Base-by-base conservation (phyloP, 140 eudicot species). In the Erigeron philadelphicus region DNA sequence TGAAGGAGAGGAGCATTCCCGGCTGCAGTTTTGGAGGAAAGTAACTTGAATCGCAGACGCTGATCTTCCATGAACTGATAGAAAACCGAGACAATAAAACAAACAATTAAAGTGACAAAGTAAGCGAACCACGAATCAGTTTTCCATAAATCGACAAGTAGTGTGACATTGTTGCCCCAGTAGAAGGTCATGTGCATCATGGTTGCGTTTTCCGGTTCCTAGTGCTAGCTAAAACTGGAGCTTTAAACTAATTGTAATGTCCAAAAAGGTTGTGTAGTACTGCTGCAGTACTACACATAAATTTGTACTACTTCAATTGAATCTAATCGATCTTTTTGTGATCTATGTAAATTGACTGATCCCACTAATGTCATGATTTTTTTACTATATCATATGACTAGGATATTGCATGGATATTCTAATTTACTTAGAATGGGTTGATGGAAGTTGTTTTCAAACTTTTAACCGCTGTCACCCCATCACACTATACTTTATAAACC, bases 161-260 rank as follows among this genome's bases (percentile, higher is more conserved):
- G 73, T 9, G 97, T 90, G 8, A 87, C 84, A 3, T 71, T 58
- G 46, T 41, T 55, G 58, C 95, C 87, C 91, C 95, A 89, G 72
- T 84, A 87, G 62, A 89, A 87, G 55, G 96, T 89, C 96, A 89
- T 89, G 87, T 89, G 96, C 96, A 89, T 89, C 87, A 87, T 87
- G 15, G 57, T 61, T 16, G 50, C 21, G 76, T 55, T 74, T 73
- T 75, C 61, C 23, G 66, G 43, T 23, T 54, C 50, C 12, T 56
- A 67, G 59, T n/a, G 72, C 47, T 62, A 72, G 68, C 40, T 54
- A 38, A 54, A 64, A n/a, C 9, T 17, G 41, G 18, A 55, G 59
- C 13, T 71, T 54, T 77, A 77, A 21, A 77, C 42, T 6, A 41
- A 52, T 10, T 8, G 43, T 21, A 64, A 40, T 55, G 41, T 52